These are phyloP conservation scores for Neurospora terricola DNA, from an alignment of 495 filamentous ascomycete genomes.

Conservation along the genomic window DNA sequence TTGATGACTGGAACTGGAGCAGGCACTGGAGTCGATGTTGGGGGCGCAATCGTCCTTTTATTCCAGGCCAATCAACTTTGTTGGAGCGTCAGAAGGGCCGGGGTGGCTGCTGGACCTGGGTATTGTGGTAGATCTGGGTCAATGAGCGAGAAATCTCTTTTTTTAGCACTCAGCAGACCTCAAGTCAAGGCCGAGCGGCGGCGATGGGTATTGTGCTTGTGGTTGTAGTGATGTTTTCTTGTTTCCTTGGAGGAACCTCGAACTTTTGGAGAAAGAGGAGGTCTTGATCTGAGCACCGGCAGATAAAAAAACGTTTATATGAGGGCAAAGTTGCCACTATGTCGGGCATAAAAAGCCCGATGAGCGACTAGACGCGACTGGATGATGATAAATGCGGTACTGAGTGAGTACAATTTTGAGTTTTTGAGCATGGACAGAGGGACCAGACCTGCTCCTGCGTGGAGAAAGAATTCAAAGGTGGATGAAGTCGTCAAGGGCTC, in stretches of 20 bases:
- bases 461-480: background rate
- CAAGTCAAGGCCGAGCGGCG: background rate
- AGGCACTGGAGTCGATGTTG: background rate
- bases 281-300: background rate
- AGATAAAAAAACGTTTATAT: background rate
- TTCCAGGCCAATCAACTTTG: background rate
- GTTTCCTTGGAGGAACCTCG: background rate
- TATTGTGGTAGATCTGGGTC: background rate
- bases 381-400: background rate
- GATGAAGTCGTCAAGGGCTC: background rate
- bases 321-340: background rate
- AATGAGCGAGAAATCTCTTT: background rate
- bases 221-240: background rate
- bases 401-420: background rate
- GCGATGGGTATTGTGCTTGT: background rate
- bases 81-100: background rate
- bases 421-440: background rate
- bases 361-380: background rate
- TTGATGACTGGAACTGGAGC: background rate
- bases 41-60: background rate
- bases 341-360: background rate
- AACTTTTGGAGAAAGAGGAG: background rate
- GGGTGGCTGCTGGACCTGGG: background rate
- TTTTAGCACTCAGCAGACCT: background rate
- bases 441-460: background rate